Conservation (phyloP, 2,329 filamentous ascomycete species). For the Cladophialophora psammophila region DNA sequence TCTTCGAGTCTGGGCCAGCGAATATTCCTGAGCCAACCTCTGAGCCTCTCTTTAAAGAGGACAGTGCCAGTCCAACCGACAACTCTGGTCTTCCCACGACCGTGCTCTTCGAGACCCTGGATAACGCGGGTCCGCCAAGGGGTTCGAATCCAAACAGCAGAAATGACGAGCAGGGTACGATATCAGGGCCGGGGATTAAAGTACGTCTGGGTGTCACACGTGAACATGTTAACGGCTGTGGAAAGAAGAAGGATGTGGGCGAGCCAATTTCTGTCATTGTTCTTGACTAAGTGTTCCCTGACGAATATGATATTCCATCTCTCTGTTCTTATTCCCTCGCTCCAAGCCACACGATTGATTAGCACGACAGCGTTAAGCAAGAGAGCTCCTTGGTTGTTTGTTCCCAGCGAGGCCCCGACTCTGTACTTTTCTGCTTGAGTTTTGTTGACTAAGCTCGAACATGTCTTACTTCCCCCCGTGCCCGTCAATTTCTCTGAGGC, state of each 20-base stretch:
- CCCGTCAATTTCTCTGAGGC: background rate
- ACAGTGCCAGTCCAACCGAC: background rate
- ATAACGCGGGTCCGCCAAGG: background rate
- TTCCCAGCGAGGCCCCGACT: background rate
- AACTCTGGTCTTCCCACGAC: background rate
- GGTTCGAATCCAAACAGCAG: background rate
- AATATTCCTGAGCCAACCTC: background rate
- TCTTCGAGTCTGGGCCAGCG: background rate
- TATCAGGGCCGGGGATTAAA: background rate
- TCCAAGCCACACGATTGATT: background rate
- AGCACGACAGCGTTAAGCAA: background rate
- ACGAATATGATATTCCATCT: background rate
- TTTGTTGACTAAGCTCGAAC: background rate
- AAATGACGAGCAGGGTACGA: background rate
- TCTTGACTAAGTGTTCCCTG: background rate
- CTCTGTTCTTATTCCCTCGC: background rate
- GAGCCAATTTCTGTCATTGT: background rate
- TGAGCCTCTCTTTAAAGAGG: background rate
- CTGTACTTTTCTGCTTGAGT: background rate
- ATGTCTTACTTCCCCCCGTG: background rate
- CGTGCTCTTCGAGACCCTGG: background rate
- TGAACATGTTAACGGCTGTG: background rate
- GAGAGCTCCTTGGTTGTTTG: background rate
- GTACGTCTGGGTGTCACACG: background rate
- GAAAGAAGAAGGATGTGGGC: conserved; percentile 3